Conservation (phyloP, 2,329 filamentous ascomycete species). For the Plectosphaerella sp. region DNA sequence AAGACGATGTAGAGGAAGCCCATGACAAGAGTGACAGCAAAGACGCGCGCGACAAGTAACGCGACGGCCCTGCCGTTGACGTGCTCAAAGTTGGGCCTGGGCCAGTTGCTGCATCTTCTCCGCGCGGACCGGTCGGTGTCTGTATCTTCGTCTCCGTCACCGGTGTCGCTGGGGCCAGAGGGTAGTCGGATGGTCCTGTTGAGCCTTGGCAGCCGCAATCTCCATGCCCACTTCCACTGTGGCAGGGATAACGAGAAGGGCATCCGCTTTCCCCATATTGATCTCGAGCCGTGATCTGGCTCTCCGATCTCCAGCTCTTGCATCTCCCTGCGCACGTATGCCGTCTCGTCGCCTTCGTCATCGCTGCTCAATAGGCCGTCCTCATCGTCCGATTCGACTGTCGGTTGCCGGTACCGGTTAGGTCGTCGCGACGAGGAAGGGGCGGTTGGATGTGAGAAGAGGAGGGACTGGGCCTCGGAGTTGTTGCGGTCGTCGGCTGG, state of each 20-base stretch:
- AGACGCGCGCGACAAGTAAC: slow-evolving; percentile 66
- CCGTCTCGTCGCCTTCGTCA: slow-evolving; percentile 48
- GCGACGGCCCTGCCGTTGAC: background rate
- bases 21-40: slow-evolving; percentile 71
- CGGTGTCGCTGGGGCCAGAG: slow-evolving; percentile 25
- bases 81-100: slow-evolving; percentile 8
- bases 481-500: slow-evolving; percentile 57
- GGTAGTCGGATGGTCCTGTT: slow-evolving; percentile 45
- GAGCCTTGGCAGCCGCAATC: slow-evolving; percentile 43
- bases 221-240: slow-evolving; percentile 52
- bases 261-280: slow-evolving; percentile 52
- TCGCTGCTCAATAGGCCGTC: slow-evolving; percentile 47
- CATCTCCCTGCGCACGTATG: slow-evolving; percentile 73
- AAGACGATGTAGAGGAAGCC: slow-evolving; percentile 81
- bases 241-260: slow-evolving; percentile 47
- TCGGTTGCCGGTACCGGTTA: slow-evolving; percentile 70
- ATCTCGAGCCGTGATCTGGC: slow-evolving; percentile 39
- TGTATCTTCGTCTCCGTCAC: slow-evolving; percentile 5
- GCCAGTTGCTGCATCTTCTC: background rate
- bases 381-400: slow-evolving; percentile 74
- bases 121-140: slow-evolving; percentile 16
- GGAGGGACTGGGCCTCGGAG: slow-evolving; percentile 72
- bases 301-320: slow-evolving; percentile 87
- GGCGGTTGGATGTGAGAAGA: slow-evolving; percentile 47
- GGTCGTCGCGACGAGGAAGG: slow-evolving; percentile 36